Conservation (phyloP, 139 green algal species). For the Chlorella sp. region DNA sequence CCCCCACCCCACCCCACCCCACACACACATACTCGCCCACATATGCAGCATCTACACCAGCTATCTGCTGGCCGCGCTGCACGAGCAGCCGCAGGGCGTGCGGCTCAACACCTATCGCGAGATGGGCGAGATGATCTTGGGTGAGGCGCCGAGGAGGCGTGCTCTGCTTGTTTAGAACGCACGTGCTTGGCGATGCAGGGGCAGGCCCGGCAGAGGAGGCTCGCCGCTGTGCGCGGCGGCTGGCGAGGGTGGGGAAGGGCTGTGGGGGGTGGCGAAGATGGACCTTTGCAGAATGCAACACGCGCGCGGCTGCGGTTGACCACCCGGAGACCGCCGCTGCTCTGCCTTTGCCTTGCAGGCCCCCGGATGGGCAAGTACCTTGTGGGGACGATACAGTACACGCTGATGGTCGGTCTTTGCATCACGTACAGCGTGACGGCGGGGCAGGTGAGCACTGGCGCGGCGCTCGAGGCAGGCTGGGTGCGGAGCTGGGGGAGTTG, state of each 20-base stretch:
- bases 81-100: constrained; percentile 44
- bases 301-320: too few relatives aligned
- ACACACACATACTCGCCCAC: constrained; percentile 7
- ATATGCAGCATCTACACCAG: constrained; percentile 55
- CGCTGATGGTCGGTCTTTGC: constrained; percentile 50
- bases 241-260: too few relatives aligned
- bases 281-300: too few relatives aligned
- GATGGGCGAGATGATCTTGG: constrained; percentile 49
- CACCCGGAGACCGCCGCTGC: too few relatives aligned
- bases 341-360: not conserved
- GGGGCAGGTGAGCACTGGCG: constrained; percentile 49
- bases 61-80: constrained; percentile 52
- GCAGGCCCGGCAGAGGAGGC: too few relatives aligned
- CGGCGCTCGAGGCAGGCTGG: not conserved
- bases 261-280: too few relatives aligned
- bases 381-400: constrained; percentile 42
- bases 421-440: constrained; percentile 66
- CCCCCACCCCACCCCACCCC: not conserved
- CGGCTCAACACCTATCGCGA: constrained; percentile 57
- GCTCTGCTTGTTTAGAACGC: not conserved
- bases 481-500: not conserved
- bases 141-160: constrained; percentile 12
- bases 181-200: not conserved
- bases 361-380: constrained; percentile 6
- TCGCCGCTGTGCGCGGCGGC: too few relatives aligned